These are phyloP conservation scores for Hepatocystis sp. DNA, from an alignment of 169 alveolate genomes.

Conservation along the genomic window DNA sequence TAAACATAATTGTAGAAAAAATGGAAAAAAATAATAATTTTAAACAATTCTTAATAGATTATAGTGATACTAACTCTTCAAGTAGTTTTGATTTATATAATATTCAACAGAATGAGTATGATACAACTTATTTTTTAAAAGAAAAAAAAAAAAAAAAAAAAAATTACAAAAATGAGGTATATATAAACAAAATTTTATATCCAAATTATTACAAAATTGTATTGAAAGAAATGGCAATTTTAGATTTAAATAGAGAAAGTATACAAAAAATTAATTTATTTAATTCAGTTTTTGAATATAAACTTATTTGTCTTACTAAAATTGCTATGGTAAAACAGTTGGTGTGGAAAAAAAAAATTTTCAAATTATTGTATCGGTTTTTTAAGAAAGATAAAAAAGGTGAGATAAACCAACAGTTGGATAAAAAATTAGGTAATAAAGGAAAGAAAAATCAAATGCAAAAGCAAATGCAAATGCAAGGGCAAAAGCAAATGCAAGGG, in stretches of 20 bases:
- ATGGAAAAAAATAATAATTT: too few species aligned
- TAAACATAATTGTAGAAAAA: too few species aligned
- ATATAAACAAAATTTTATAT: conserved; percentile 38
- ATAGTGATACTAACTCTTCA: too few species aligned
- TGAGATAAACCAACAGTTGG: background rate
- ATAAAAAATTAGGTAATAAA: too few species aligned
- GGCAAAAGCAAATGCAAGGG: background rate
- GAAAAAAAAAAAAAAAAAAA: background rate
- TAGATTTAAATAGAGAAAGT: conserved; percentile 9
- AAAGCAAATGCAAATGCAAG: too few species aligned
- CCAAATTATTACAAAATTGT: conserved; percentile 22
- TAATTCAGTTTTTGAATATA: conserved; percentile 22
- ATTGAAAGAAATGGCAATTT: conserved; percentile 21
- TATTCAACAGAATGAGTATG: background rate
- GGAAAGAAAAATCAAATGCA: too few species aligned
- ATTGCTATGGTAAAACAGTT: conserved; percentile 35
- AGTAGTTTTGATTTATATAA: conserved; percentile 14
- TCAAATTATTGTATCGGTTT: background rate
- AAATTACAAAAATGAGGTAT: conserved; percentile 2
- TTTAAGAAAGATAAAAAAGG: background rate
- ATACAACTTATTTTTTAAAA: background rate
- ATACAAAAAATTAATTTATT: conserved; percentile 15
- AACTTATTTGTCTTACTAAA: conserved; percentile 15
- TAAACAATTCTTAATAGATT: too few species aligned
- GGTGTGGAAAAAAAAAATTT: conserved; percentile 35